Base-by-base conservation (phyloP, 2,329 filamentous ascomycete genomes). In the Arthrobotrys iridis region DNA sequence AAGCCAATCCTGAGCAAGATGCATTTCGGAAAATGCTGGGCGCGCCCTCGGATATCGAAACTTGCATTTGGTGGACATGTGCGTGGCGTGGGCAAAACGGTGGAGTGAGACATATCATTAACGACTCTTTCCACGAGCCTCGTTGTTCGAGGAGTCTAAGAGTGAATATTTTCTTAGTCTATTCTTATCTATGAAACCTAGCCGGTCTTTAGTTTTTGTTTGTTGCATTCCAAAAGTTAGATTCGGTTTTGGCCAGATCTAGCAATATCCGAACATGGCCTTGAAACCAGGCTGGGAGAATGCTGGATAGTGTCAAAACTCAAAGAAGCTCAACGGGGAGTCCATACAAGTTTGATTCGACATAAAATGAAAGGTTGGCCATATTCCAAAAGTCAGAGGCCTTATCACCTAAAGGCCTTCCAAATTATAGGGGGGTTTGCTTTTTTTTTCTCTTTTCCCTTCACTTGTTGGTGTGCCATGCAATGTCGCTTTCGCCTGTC, bases 361-460 rank as follows among this genome's bases (percentile, higher is more conserved):
- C n/a, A 20, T 13, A 5, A 45, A 33, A 11, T 6, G n/a, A n/a
- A n/a, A 43, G 48, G 48, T n/a, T 55, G 48, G 48, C 59, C 43
- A 40, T 3, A 18, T 7, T 45, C 22, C 28, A 10, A 33, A 41
- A 45, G 18, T 15, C 13, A 24, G 18, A 10, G 10, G 30, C 45
- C 62, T 74, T 74, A 74, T 74, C 70, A 62, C 18, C 45, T 33
- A 11, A 45, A 41, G 52, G 55, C 52, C 52, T 74, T 74, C 62
- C 70, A 67, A 74, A 74, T 74, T 74, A 60, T 62, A 62, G 15
- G 2, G 10, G n/a, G 57, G 24, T 67, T 74, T 74, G 62, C 70
- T 74, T 67, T 63, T 73, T 67, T 57, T n/a, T n/a, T n/a, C n/a
- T n/a, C n/a, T n/a, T n/a, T n/a, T n/a, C n/a, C n/a, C n/a, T n/a